These are phyloP conservation scores for Nannochloris sp. DNA, from an alignment of 139 green algal species.

Conservation along the genomic window DNA sequence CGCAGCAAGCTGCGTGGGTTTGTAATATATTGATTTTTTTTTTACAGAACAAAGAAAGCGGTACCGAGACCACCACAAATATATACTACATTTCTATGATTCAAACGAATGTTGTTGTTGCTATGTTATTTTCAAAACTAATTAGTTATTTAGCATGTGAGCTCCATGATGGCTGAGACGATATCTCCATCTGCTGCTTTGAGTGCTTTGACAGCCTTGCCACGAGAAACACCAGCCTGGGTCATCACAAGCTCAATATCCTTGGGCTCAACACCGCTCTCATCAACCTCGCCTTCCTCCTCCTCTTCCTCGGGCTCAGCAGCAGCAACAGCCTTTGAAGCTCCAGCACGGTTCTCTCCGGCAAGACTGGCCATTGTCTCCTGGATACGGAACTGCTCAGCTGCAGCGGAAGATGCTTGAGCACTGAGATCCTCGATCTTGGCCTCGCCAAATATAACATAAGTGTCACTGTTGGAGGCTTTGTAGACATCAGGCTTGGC, in stretches of 20 bases:
- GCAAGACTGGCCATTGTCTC: slow-evolving; percentile 16
- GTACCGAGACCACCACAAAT: neutral
- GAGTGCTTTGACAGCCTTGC: slow-evolving; percentile 89
- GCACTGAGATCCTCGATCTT: slow-evolving; percentile 98
- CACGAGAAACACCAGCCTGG: slow-evolving; percentile 79
- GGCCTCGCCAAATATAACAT: slow-evolving; percentile 99
- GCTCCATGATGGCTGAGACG: slow-evolving; percentile 95
- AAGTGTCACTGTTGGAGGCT: slow-evolving; percentile 88
- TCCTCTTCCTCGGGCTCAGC: slow-evolving; percentile 63
- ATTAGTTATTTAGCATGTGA: no score
- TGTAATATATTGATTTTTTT: no score
- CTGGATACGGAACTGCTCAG: slow-evolving; percentile 77
- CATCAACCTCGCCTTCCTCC: slow-evolving; percentile 85
- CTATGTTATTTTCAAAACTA: no score
- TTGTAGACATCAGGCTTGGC: slow-evolving; percentile 96
- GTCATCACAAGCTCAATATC: slow-evolving; percentile 99
- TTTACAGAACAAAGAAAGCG: neutral
- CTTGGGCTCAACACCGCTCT: slow-evolving; percentile 91
- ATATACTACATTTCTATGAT: no score
- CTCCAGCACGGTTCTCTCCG: neutral
- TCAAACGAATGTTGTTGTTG: no score
- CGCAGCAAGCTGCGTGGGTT: neutral
- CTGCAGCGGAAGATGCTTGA: slow-evolving; percentile 63
- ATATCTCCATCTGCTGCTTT: slow-evolving; percentile 91
- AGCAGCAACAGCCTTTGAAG: slow-evolving; percentile 1